These are phyloP conservation scores for Castanea sativa DNA, from an alignment of 306 rosid species.

Conservation along the genomic window DNA sequence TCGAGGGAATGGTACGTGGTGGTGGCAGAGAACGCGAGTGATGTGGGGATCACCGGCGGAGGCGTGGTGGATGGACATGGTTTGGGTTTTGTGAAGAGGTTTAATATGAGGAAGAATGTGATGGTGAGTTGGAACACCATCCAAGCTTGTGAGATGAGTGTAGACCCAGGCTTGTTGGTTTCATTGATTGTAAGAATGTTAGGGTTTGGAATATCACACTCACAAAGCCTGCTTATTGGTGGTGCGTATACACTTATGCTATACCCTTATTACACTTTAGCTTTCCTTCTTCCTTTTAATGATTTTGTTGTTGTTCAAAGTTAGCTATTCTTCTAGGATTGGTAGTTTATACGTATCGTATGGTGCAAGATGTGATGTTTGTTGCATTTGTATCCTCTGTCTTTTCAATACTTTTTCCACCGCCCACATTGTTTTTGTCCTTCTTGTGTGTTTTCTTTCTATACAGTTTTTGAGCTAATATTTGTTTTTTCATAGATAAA, in stretches of 20 bases:
- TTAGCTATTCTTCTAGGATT: neutral
- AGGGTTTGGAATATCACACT: conserved; percentile 50
- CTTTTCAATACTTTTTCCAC: too few species aligned
- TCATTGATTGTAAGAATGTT: conserved; percentile 49
- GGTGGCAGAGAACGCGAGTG: conserved; percentile 72
- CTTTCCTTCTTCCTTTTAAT: neutral
- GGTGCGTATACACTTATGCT: conserved; percentile 35
- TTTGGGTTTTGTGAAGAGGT: conserved; percentile 53
- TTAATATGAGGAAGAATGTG: conserved; percentile 69
- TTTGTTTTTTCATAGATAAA: too few species aligned
- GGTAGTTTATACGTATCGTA: too few species aligned
- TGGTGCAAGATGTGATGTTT: too few species aligned
- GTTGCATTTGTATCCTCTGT: too few species aligned
- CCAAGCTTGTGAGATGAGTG: conserved; percentile 87
- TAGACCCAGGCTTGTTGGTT: conserved; percentile 77
- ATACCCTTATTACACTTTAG: neutral
- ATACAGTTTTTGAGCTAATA: too few species aligned
- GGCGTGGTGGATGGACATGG: conserved; percentile 87
- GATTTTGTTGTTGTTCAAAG: neutral
- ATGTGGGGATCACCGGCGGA: conserved; percentile 79
- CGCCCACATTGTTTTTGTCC: too few species aligned
- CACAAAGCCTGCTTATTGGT: conserved; percentile 85
- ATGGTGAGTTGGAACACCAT: conserved; percentile 94
- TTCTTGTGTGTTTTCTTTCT: too few species aligned
- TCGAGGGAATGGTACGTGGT: conserved; percentile 69